Evolutionary conservation across 176 grass and related monocot genomes (phyloP).

Genomic region (Alloteropsis semialata): DNA sequence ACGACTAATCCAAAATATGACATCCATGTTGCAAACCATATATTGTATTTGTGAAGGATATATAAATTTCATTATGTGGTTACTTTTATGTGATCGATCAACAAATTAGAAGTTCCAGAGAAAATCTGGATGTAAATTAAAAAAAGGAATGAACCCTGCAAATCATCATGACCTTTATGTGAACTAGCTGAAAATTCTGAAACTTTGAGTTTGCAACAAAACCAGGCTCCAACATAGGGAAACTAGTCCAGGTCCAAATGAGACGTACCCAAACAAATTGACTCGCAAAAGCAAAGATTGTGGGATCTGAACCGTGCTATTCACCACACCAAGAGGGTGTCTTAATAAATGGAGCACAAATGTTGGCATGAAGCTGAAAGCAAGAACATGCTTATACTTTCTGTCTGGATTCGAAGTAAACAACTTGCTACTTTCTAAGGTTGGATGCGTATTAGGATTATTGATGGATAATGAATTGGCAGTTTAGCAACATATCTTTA

Average conservation of each 20-base stretch:
- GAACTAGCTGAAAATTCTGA: slow-evolving; percentile 13
- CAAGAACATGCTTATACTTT: background rate
- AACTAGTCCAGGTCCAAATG: background rate
- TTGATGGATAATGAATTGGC: slow-evolving; percentile 14
- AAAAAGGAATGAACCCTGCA: background rate
- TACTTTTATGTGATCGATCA: background rate
- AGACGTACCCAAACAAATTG: background rate
- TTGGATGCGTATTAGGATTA: background rate
- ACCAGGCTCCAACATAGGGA: background rate
- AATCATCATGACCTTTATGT: background rate
- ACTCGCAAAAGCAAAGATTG: background rate
- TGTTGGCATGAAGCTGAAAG: slow-evolving; percentile 1
- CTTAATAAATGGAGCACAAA: background rate
- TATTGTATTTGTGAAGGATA: background rate
- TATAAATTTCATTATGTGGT: background rate
- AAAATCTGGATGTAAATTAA: background rate
- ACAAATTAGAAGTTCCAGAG: background rate
- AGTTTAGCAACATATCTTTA: slow-evolving; percentile 2
- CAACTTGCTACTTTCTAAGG: background rate
- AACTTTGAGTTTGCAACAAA: background rate
- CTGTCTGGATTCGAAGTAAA: background rate
- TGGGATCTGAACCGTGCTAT: background rate
- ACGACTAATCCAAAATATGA: background rate
- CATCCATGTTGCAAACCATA: background rate
- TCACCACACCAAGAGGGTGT: slow-evolving; percentile 15